Percentiles rank a stretch among this genome's conserved stretches.
phyloP scores from a whole-genome alignment of 495 filamentous ascomycete genomes.

The Chaetomium tenue region DNA sequence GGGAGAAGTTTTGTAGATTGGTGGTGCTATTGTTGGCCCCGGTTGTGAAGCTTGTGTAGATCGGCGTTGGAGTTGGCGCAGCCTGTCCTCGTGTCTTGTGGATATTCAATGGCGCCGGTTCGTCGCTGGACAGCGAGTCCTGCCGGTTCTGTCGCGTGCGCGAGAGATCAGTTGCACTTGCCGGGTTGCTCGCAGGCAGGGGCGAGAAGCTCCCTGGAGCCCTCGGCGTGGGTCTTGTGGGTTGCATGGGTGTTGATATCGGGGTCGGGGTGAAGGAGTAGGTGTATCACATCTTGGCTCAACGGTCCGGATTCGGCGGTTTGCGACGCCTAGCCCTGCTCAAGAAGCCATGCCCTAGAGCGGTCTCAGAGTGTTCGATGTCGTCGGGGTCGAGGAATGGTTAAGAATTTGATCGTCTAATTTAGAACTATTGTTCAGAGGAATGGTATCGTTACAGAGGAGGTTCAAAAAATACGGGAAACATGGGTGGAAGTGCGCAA shows the following conservation, averaged over 20 bases:
- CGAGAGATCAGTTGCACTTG: conserved; percentile 35
- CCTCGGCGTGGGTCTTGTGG: conserved; percentile 47
- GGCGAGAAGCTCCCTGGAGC: conserved; percentile 58
- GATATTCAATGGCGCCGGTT: conserved; percentile 37
- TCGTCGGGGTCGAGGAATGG: neutral
- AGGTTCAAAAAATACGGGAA: no score
- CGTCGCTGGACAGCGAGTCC: conserved; percentile 48
- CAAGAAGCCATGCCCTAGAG: neutral
- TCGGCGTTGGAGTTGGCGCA: conserved; percentile 33
- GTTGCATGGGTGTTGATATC: conserved; percentile 42
- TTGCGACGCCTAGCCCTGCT: neutral
- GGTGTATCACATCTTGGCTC: conserved; percentile 34
- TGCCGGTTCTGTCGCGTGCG: conserved; percentile 41
- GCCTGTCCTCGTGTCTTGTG: conserved; percentile 30
- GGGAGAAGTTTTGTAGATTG: conserved; percentile 57
- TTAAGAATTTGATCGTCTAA: neutral
- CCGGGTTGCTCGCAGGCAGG: conserved; percentile 36
- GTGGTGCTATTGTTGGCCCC: conserved; percentile 34
- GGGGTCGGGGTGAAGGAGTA: neutral
- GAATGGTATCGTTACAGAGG: no score
- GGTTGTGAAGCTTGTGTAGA: conserved; percentile 40
- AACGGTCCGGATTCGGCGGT: neutral
- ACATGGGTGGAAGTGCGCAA: no score
- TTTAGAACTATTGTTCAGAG: neutral
- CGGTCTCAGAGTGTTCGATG: neutral